Conservation (phyloP, 2,329 filamentous ascomycete genomes). For the Ceratocystis lukuohia region DNA sequence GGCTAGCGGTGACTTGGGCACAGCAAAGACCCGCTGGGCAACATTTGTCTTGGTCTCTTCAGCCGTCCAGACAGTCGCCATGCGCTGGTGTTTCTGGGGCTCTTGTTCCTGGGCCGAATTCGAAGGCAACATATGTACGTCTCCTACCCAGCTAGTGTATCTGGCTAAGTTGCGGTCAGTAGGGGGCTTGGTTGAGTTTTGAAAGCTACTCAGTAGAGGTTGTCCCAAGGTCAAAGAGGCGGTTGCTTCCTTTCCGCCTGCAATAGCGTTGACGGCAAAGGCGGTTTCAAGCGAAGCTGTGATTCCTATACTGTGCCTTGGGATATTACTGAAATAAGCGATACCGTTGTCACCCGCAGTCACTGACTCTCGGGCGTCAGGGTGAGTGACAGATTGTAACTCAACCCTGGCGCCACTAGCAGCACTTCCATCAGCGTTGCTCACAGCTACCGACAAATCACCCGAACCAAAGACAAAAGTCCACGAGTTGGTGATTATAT, state of each 20-base stretch:
- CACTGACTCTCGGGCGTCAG: conserved; percentile 8
- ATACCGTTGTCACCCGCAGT: conserved; percentile 4
- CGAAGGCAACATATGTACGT: not conserved
- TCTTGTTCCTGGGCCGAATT: not conserved
- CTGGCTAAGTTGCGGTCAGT: not conserved
- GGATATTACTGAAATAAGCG: conserved; percentile 11
- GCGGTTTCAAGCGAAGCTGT: conserved; percentile 9
- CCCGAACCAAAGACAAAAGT: conserved; percentile 12
- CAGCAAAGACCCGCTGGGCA: not conserved
- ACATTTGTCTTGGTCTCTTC: not conserved
- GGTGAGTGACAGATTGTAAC: conserved; percentile 2
- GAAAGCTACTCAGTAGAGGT: not conserved
- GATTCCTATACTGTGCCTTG: conserved; percentile 13
- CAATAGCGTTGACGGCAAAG: conserved; percentile 9
- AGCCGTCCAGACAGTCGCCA: conserved; percentile 8
- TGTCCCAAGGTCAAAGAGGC: not conserved
- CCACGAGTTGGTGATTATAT: conserved; percentile 13
- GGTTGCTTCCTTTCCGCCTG: conserved; percentile 10
- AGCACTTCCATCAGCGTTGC: conserved; percentile 4
- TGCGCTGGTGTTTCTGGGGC: not conserved
- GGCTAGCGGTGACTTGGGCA: not conserved
- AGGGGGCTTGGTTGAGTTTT: not conserved
- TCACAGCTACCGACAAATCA: conserved; percentile 6
- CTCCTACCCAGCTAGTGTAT: not conserved
- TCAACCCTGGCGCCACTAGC: conserved; percentile 10